Evolutionary conservation across 1,284 basidiomycete genomes (phyloP), one percentile per base, ranked within the genome.

Genomic region (Microbotryum lychnidis-dioicae): DNA sequence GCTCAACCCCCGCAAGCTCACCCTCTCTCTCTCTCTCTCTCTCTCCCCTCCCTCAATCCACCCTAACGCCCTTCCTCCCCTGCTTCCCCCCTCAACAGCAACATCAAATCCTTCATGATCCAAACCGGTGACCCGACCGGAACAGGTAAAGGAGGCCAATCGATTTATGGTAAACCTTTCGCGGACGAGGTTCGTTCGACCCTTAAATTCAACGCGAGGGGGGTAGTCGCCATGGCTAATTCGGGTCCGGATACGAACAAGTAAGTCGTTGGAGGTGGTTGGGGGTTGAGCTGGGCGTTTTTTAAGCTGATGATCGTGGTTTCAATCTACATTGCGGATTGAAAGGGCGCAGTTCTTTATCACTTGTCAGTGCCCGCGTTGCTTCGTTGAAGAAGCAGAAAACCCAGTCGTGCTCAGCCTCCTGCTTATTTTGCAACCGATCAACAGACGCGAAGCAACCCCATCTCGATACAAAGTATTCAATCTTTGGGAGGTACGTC

Each of bases 151-250:
- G 79, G 79, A 10, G 79, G 79, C 10, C 76, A 78, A 66, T 77
- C 76, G 54, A 78, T 79, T 63, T 80, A 77, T 74, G 91, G 90
- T 1, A 83, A 82, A 63, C 84, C 91, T 0, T 97, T 94, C 71
- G 74, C 84, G 16, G 92, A 97, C 73, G 92, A 97, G 79, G 82
- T 94, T 57, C 80, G 91, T 49, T 87, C 89, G 46, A 97, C 92
- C 4, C 79, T 97, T 66, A 92, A 94, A 91, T 97, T 97, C 79
- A 96, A 96, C 76, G 80, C 84, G 58, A 84, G 93, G 66, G 92
- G 92, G 21, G 82, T 96, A 66, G 85, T 96, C n/a, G 92, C 92
- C 27, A 96, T 97, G 91, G 93, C 92, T 56, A 97, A 97, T 75
- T 86, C 87, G 5, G 93, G 93, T 0, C 87, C 87, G 25, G 88